These are phyloP conservation scores for Alternaria burnsii DNA, from an alignment of 2,329 filamentous ascomycete species.

Conservation along the genomic window DNA sequence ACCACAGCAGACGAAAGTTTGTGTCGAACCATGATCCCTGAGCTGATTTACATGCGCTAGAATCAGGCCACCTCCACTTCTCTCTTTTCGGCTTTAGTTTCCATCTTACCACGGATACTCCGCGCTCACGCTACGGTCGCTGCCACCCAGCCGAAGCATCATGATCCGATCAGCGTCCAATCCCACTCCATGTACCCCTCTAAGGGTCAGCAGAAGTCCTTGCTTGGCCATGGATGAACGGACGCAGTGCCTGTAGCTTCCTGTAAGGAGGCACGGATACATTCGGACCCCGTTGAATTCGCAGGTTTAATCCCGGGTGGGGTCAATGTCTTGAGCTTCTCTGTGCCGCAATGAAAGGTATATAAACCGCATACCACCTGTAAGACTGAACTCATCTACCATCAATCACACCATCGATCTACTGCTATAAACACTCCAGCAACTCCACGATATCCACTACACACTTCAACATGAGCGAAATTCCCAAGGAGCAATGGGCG, in stretches of 20 bases:
- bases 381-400: constrained; percentile 3
- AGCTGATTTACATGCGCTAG: constrained; percentile 23
- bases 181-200: constrained; percentile 32
- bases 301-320: constrained; percentile 16
- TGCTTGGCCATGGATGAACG: constrained; percentile 33
- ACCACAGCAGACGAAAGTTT: constrained; percentile 25
- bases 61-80: constrained; percentile 25
- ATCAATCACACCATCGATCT: constrained; percentile 21
- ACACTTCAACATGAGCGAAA: constrained; percentile 57
- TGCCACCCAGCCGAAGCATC: constrained; percentile 43
- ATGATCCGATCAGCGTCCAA: constrained; percentile 42
- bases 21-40: constrained; percentile 16
- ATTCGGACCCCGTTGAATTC: constrained; percentile 18
- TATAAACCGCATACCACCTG: constrained; percentile 28
- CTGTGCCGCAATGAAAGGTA: constrained; percentile 18
- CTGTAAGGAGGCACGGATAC: constrained; percentile 17
- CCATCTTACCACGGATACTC: constrained; percentile 12
- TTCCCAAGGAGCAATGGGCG: constrained; percentile 89
- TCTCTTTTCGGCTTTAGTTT: constrained; percentile 14
- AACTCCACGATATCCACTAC: not conserved
- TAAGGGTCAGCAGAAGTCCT: constrained; percentile 28
- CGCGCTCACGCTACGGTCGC: constrained; percentile 27
- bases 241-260: constrained; percentile 22
- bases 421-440: constrained; percentile 9
- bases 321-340: constrained; percentile 19